These are phyloP conservation scores for Diaporthe sp. DNA, from an alignment of 2,329 filamentous ascomycete species.

Conservation along the genomic window DNA sequence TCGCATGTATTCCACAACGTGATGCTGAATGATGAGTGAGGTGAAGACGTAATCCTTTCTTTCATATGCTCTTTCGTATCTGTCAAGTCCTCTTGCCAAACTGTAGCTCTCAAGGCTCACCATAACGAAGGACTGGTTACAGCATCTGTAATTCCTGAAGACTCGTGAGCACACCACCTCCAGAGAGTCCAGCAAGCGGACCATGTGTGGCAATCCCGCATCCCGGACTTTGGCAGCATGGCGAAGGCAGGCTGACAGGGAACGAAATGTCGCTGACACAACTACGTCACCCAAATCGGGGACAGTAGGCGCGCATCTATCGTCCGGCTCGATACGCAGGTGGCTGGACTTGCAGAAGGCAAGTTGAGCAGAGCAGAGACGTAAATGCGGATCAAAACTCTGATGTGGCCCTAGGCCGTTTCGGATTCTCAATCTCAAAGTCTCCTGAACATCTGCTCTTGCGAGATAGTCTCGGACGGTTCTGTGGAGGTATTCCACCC, in stretches of 20 bases:
- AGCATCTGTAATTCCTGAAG: neutral
- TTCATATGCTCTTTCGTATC: neutral
- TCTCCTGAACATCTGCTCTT: neutral
- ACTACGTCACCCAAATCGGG: no score
- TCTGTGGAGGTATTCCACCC: neutral
- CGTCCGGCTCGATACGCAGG: neutral
- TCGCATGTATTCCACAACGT: neutral
- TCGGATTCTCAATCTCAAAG: neutral
- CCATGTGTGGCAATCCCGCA: no score
- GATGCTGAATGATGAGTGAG: neutral
- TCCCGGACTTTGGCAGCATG: neutral
- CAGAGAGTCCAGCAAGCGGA: no score
- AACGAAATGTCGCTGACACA: no score
- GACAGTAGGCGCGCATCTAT: no score
- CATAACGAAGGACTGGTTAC: neutral
- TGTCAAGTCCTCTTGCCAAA: neutral
- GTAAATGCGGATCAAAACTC: neutral
- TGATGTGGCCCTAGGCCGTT: no score
- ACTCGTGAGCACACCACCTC: neutral
- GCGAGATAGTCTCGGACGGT: neutral
- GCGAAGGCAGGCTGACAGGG: neutral
- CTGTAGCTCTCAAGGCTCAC: neutral
- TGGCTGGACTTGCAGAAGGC: neutral
- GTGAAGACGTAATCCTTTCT: neutral
- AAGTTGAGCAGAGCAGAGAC: neutral